Percentiles rank a stretch among this genome's conserved stretches.
Evolutionary conservation across 805 yeast species (phyloP).

Genomic region (Saturnispora hagleri): DNA sequence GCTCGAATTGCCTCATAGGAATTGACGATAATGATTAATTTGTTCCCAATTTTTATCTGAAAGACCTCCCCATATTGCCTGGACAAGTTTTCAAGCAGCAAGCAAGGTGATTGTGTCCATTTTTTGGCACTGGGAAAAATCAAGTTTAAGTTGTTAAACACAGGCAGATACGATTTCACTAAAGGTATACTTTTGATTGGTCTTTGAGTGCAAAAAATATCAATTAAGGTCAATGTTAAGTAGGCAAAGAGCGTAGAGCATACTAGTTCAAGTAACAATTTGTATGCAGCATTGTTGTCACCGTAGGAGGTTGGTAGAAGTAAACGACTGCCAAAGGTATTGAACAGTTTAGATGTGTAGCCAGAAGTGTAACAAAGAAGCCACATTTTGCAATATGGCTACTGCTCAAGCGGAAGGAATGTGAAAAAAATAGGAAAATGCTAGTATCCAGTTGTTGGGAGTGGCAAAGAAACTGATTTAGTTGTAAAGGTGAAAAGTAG

Average conservation of each 20-base stretch:
- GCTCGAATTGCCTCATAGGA: conserved; percentile 43
- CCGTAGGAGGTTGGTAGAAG: background rate
- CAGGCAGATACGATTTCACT: conserved; percentile 18
- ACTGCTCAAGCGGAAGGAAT: background rate
- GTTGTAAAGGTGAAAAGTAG: background rate
- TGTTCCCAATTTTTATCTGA: conserved; percentile 55
- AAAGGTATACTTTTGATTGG: conserved; percentile 16
- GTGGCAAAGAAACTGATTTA: background rate
- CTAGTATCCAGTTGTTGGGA: background rate
- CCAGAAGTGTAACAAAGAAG: background rate
- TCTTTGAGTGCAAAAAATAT: conserved; percentile 4
- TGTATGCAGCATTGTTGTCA: background rate
- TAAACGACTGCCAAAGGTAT: background rate
- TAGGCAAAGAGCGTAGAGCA: background rate
- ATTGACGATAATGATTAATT: conserved; percentile 56
- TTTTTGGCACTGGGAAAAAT: conserved; percentile 20
- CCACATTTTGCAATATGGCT: background rate
- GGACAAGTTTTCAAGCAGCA: conserved; percentile 38
- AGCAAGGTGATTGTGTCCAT: conserved; percentile 34
- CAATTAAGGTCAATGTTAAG: background rate
- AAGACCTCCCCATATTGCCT: conserved; percentile 38
- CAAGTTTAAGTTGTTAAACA: conserved; percentile 20
- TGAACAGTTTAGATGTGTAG: background rate
- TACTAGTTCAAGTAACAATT: background rate
- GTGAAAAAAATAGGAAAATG: background rate